Base-by-base conservation (phyloP, 805 yeast species). In the Cyberlindnera maclurae region DNA sequence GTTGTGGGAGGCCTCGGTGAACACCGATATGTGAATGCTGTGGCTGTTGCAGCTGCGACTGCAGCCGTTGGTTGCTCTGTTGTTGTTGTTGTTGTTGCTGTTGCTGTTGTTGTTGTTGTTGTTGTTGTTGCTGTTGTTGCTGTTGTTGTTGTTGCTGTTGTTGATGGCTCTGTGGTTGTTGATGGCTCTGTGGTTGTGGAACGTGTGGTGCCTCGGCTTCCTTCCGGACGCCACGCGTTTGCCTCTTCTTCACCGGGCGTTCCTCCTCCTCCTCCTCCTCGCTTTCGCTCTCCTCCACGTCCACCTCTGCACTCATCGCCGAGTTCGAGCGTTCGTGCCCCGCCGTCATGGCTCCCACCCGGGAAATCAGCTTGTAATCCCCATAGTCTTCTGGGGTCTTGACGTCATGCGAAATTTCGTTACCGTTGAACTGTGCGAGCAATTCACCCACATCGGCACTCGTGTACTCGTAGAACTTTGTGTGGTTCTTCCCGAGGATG, bases 391-490 rank as follows among this genome's bases (percentile, higher is more conserved):
- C 68, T 0, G 89, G 89, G 15, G 70, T 65, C 54, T 82, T 82
- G 12, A 65, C 62, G 53, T 82, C 90, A 49, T 79, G 81, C 1
- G 62, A 40, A 32, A 52, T 51, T 2, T 43, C 44, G 4, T 51
- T 40, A 20, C 52, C 50, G 34, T 64, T 54, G 52, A 69, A 74
- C 31, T 59, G 57, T 10, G 59, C 55, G 12, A 77, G 49, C 32
- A 82, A 60, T 10, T 71, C 70, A 10, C 67, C 61, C 3, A 87
- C 71, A 43, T 79, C 77, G 13, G 79, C 79, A 4, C 94, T 79
- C 8, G 88, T 74, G 56, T 79, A 90, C 63, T 90, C 96, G 57
- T 84, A 88, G 17, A 88, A 73, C 52, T 82, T 83, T 29, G 67
- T 58, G 53, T 86, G 79, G 59, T 80, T 88, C 51, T 77, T 77